Conservation (phyloP, 768 basidiomycete genomes). For the Mrakia gelida region DNA sequence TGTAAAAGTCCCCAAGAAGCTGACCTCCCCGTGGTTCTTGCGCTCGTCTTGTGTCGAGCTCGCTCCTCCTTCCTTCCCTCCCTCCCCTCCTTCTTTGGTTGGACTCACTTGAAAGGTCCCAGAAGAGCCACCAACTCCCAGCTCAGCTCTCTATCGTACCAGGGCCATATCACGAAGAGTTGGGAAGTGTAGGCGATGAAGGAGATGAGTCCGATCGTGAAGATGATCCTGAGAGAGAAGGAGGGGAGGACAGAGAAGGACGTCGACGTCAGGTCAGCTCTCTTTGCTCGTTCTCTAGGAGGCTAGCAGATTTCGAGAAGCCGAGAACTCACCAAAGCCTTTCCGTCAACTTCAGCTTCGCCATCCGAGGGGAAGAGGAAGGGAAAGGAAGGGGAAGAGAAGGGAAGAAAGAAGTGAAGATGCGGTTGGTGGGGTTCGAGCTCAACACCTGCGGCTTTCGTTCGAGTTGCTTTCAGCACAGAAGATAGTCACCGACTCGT, state of each 20-base stretch:
- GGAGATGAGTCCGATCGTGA: constrained; percentile 40
- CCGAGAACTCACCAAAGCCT: neutral
- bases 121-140: constrained; percentile 71
- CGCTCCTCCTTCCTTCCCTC: neutral
- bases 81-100: neutral
- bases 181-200: constrained; percentile 90
- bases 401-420: neutral
- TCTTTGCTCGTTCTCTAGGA: neutral
- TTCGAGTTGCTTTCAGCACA: neutral
- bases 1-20: neutral
- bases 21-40: neutral
- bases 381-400: neutral
- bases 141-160: constrained; percentile 74
- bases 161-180: constrained; percentile 85
- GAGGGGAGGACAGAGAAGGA: neutral
- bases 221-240: neutral
- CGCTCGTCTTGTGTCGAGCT: neutral
- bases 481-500: neutral
- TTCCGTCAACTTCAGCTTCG: constrained; percentile 2
- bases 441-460: neutral
- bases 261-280: neutral
- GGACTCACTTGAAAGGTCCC: constrained; percentile 80
- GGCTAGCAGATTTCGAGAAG: neutral
- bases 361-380: neutral
- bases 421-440: neutral